A percentile compares a stretch with the other conserved stretches of the same genome.
Conservation (phyloP, 169 alveolate species). For the Plasmodium cynomolgi region DNA sequence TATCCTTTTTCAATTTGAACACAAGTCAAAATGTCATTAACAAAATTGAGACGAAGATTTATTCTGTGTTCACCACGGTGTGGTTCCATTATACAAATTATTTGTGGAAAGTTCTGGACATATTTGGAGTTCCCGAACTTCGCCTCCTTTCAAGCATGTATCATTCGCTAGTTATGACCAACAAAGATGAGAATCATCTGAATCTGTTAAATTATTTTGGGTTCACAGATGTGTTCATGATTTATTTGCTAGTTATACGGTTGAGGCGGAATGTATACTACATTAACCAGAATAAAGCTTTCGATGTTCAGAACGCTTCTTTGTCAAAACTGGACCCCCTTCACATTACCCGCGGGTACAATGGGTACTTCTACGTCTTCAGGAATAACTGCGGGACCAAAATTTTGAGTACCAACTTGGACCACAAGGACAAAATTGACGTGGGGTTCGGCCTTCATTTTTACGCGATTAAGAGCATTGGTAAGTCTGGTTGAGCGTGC, state of each 20-base stretch:
- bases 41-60: constrained; percentile 38
- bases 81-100: constrained; percentile 73
- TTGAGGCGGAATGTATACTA: constrained; percentile 14
- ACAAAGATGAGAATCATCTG: constrained; percentile 36
- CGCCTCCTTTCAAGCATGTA: constrained; percentile 27
- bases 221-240: constrained; percentile 51
- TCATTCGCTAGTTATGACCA: constrained; percentile 16
- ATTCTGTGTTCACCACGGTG: constrained; percentile 58
- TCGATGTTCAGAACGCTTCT: constrained; percentile 13
- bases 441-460: constrained; percentile 49
- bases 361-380: constrained; percentile 17
- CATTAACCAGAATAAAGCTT: constrained; percentile 29
- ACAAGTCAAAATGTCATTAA: constrained; percentile 43
- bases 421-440: constrained; percentile 10
- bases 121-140: constrained; percentile 39
- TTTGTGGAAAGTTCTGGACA: constrained; percentile 55
- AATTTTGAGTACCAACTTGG: neutral
- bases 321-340: constrained; percentile 3
- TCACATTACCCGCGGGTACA: constrained; percentile 9
- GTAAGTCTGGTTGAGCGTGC: neutral
- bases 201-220: constrained; percentile 54
- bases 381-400: constrained; percentile 1
- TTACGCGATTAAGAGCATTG: neutral
- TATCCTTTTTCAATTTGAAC: constrained; percentile 51
- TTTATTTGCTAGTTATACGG: constrained; percentile 12